Evolutionary conservation across 202 grass and related monocot species (phyloP).

Genomic region (Sporobolus alterniflorus): DNA sequence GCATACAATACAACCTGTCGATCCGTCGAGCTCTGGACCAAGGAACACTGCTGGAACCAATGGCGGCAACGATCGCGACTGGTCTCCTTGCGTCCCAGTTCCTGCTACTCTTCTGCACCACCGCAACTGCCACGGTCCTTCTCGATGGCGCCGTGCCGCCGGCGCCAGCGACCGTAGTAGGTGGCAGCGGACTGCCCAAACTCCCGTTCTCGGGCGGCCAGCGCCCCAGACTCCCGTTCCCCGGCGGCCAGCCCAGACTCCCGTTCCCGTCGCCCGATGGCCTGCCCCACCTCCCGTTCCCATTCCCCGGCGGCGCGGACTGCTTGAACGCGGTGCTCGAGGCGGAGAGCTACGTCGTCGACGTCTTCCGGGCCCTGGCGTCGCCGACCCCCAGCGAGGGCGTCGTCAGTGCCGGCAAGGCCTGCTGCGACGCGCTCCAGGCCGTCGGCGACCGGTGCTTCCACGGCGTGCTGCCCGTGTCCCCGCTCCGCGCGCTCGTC

Average conservation of each 20-base stretch:
- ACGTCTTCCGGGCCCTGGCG: background rate
- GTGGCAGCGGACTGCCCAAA: background rate
- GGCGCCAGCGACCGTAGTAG: background rate
- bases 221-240: background rate
- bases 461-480: constrained; percentile 2
- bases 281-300: too few relatives aligned
- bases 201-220: background rate
- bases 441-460: constrained; percentile 12
- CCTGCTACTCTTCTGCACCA: background rate
- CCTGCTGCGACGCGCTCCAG: constrained; percentile 28
- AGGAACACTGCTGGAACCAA: too few relatives aligned
- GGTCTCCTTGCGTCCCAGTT: background rate
- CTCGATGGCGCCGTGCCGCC: background rate
- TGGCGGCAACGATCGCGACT: too few relatives aligned
- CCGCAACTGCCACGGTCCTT: too few relatives aligned
- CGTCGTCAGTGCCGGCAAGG: background rate
- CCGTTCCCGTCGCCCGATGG: too few relatives aligned
- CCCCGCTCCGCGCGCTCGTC: constrained; percentile 3
- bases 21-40: too few relatives aligned
- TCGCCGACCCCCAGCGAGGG: background rate
- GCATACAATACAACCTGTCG: too few relatives aligned
- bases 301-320: background rate
- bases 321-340: background rate
- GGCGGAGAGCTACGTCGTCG: background rate
- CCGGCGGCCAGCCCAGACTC: background rate